Evolutionary conservation across 2,329 filamentous ascomycete species (phyloP).

Genomic region (Juglanconis juglandina): DNA sequence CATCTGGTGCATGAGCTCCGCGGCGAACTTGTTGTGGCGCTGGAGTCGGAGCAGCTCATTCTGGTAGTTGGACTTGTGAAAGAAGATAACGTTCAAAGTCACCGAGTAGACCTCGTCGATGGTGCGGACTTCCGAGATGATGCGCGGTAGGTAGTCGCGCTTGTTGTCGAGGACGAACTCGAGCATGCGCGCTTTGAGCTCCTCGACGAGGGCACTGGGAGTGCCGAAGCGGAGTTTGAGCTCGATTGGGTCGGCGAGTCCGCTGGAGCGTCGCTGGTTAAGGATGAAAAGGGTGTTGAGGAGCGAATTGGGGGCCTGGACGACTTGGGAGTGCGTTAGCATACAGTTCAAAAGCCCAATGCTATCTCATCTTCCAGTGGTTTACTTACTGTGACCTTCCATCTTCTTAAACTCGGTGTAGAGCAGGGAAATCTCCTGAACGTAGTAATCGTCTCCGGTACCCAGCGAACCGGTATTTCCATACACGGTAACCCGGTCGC

Average conservation of each 20-base stretch:
- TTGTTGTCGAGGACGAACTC: constrained; percentile 83
- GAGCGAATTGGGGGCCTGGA: constrained; percentile 92
- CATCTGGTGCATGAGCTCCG: constrained; percentile 84
- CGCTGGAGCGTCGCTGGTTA: constrained; percentile 87
- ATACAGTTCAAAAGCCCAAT: not conserved
- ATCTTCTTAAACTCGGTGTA: constrained; percentile 99
- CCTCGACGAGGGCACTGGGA: constrained; percentile 75
- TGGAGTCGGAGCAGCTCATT: constrained; percentile 88
- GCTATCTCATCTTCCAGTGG: too few species aligned
- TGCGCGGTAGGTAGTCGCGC: constrained; percentile 60
- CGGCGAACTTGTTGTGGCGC: constrained; percentile 91
- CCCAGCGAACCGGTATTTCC: constrained; percentile 79
- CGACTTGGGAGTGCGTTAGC: constrained; percentile 41
- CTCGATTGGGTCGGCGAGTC: constrained; percentile 79
- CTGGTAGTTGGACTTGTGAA: constrained; percentile 96
- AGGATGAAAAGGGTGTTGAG: constrained; percentile 92
- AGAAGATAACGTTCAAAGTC: constrained; percentile 89
- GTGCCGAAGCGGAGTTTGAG: constrained; percentile 88
- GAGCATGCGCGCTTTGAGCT: constrained; percentile 73
- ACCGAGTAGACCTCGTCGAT: constrained; percentile 82
- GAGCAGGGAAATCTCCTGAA: constrained; percentile 87
- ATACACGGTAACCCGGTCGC: constrained; percentile 87
- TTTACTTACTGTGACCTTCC: constrained; percentile 67
- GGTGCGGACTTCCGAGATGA: constrained; percentile 65
- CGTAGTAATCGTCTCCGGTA: constrained; percentile 89